Conservation (phyloP, 805 yeast species). For the Zygosaccharomyces kombuchaensis region DNA sequence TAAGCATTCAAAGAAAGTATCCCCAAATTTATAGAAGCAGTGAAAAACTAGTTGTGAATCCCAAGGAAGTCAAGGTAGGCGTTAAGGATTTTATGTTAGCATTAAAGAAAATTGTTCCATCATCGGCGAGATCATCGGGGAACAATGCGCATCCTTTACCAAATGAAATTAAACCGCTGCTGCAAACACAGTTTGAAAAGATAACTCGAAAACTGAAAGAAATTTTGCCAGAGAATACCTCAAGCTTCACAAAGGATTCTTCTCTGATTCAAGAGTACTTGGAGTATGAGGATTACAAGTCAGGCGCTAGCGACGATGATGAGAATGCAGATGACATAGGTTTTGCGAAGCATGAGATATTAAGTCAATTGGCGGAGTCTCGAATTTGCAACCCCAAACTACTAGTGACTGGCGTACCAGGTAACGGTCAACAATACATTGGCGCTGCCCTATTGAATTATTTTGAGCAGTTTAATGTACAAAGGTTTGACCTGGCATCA, state of each 20-base stretch:
- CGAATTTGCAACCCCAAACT: slow-evolving; percentile 81
- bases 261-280: slow-evolving; percentile 34
- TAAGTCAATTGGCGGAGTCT: slow-evolving; percentile 46
- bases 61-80: slow-evolving; percentile 62
- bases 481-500: slow-evolving; percentile 74
- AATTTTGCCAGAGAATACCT: slow-evolving; percentile 52
- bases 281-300: slow-evolving; percentile 32
- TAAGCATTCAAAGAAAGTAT: slow-evolving; percentile 83
- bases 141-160: slow-evolving; percentile 77
- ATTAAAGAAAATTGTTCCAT: slow-evolving; percentile 81
- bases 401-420: slow-evolving; percentile 64
- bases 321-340: slow-evolving; percentile 49
- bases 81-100: slow-evolving; percentile 86
- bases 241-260: slow-evolving; percentile 17
- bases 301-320: slow-evolving; percentile 15
- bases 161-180: slow-evolving; percentile 57
- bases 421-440: slow-evolving; percentile 83
- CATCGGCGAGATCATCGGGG: slow-evolving; percentile 82
- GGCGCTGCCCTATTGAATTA: slow-evolving; percentile 76
- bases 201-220: slow-evolving; percentile 47
- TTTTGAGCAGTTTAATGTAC: slow-evolving; percentile 86
- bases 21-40: slow-evolving; percentile 85
- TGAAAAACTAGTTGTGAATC: slow-evolving; percentile 70
- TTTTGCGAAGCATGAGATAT: slow-evolving; percentile 61
- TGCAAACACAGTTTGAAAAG: slow-evolving; percentile 46